Conservation (phyloP, 768 basidiomycete genomes). For the Trametes cingulata region DNA sequence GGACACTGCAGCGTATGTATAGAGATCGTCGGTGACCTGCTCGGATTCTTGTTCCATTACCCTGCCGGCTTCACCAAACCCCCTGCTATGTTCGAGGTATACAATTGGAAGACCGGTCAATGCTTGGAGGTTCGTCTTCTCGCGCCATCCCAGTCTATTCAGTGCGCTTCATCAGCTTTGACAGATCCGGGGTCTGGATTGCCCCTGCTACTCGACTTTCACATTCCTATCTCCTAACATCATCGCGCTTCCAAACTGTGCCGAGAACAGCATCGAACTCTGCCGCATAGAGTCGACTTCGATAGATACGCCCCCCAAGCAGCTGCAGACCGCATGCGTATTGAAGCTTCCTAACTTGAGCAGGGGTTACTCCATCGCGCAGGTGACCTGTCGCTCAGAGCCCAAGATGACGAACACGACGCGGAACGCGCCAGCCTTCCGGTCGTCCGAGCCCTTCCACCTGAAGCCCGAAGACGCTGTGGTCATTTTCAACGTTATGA, state of each 20-base stretch:
- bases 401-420: constrained; percentile 23
- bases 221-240: constrained; percentile 30
- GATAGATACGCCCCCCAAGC: background rate
- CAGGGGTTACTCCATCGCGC: constrained; percentile 17
- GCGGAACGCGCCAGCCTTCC: constrained; percentile 2
- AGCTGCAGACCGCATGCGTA: constrained; percentile 17
- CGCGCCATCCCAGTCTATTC: background rate
- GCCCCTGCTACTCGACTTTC: constrained; percentile 27
- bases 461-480: constrained; percentile 28
- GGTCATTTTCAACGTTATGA: constrained; percentile 29
- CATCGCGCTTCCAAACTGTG: constrained; percentile 31
- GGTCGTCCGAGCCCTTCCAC: constrained; percentile 25
- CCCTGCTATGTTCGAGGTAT: constrained; percentile 19
- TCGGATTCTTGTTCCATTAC: constrained; percentile 25
- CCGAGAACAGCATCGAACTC: constrained; percentile 27
- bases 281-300: constrained; percentile 12
- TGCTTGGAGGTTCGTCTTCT: constrained; percentile 12
- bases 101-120: constrained; percentile 34
- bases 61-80: constrained; percentile 4
- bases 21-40: constrained; percentile 28
- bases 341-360: constrained; percentile 25
- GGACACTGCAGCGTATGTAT: constrained; percentile 22
- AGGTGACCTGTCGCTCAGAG: constrained; percentile 31
- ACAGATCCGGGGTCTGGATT: constrained; percentile 12
- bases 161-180: background rate